Conservation (phyloP, 2,329 filamentous ascomycete genomes). For the Bimuria novae-zelandiae region DNA sequence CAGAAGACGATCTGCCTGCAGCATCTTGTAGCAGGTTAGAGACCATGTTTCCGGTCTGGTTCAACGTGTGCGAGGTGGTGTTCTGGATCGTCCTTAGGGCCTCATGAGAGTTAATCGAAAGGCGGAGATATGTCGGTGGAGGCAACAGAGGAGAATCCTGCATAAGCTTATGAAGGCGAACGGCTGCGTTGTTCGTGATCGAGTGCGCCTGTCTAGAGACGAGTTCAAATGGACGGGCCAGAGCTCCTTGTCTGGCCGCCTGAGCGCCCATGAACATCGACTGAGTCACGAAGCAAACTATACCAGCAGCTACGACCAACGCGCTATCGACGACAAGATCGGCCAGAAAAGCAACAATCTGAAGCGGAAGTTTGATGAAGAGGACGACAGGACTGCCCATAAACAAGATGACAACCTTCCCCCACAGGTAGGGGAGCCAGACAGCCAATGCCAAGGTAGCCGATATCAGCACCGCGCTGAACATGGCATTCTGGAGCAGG, state of each 20-base stretch:
- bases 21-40: constrained; percentile 31
- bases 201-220: constrained; percentile 37
- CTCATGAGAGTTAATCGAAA: constrained; percentile 44
- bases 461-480: constrained; percentile 85
- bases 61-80: constrained; percentile 39
- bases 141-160: constrained; percentile 32
- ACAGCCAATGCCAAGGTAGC: constrained; percentile 84
- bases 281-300: constrained; percentile 48
- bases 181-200: constrained; percentile 42
- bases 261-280: constrained; percentile 30
- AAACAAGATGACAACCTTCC: constrained; percentile 79
- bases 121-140: constrained; percentile 39
- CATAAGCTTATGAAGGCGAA: constrained; percentile 40
- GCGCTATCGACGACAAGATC: constrained; percentile 78
- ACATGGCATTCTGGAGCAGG: constrained; percentile 91
- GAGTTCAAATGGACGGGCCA: constrained; percentile 29
- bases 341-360: constrained; percentile 72
- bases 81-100: constrained; percentile 46
- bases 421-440: constrained; percentile 90
- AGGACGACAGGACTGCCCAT: constrained; percentile 76
- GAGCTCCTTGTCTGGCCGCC: constrained; percentile 23
- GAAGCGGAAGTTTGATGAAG: constrained; percentile 69
- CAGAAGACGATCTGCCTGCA: constrained; percentile 24
- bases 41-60: constrained; percentile 34
- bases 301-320: constrained; percentile 65